Conservation (phyloP, 345 rosid species). For the Salix koriyanagi region DNA sequence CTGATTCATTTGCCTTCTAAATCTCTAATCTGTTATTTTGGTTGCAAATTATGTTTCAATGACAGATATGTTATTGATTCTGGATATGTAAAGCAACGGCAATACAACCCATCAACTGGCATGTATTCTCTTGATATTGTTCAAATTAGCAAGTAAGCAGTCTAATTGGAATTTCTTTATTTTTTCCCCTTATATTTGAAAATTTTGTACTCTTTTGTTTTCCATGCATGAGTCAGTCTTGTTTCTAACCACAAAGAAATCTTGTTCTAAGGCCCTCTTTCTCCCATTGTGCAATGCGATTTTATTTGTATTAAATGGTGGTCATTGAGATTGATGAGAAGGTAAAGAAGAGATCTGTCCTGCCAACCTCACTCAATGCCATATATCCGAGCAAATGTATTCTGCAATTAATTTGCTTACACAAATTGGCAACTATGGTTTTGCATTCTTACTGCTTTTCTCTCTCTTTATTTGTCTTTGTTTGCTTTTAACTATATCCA, state of each 20-base stretch:
- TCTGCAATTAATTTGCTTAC: too few relatives aligned
- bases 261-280: neutral
- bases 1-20: neutral
- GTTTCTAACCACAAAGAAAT: neutral
- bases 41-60: constrained; percentile 20
- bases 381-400: neutral
- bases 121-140: constrained; percentile 96
- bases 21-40: constrained; percentile 14
- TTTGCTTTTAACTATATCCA: neutral
- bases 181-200: neutral
- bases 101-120: constrained; percentile 88
- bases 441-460: neutral
- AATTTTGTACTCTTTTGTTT: neutral
- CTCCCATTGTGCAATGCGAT: neutral
- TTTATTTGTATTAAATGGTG: neutral
- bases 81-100: constrained; percentile 94
- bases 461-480: neutral
- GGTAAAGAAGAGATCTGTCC: neutral
- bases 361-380: neutral
- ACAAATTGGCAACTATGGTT: neutral
- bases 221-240: neutral
- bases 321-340: neutral
- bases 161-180: neutral
- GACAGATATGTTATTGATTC: constrained; percentile 90
- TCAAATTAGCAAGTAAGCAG: constrained; percentile 91